Conservation (phyloP, 495 filamentous ascomycete genomes). For the Physcia stellaris region DNA sequence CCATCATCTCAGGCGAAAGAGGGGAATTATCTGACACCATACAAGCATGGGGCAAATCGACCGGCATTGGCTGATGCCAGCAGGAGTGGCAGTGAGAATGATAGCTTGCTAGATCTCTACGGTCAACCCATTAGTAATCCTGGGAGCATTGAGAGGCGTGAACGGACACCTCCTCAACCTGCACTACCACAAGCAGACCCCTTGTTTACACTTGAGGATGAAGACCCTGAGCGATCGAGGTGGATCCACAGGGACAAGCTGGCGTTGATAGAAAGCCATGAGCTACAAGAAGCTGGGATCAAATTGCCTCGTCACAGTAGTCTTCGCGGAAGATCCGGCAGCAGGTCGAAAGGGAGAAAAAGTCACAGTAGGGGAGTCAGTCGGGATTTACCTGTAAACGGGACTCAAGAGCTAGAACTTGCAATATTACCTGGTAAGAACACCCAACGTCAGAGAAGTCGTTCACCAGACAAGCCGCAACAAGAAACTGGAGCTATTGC, state of each 20-base stretch:
- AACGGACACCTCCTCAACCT: conserved; percentile 8
- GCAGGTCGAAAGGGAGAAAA: conserved; percentile 9
- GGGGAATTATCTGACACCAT: conserved; percentile 16
- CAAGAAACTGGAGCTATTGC: conserved; percentile 21
- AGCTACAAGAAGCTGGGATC: conserved; percentile 79
- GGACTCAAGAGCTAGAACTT: conserved; percentile 25
- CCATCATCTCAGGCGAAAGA: too few relatives aligned
- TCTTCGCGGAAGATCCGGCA: conserved; percentile 26
- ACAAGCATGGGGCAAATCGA: conserved; percentile 7
- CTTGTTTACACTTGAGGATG: conserved; percentile 23
- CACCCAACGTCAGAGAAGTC: conserved; percentile 29
- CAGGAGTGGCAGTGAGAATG: conserved; percentile 39
- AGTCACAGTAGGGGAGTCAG: neutral
- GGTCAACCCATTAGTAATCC: conserved; percentile 24
- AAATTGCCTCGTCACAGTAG: conserved; percentile 49
- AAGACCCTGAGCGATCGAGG: conserved; percentile 50
- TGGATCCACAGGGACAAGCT: conserved; percentile 98
- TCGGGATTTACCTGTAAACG: conserved; percentile 12
- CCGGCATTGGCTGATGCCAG: conserved; percentile 36
- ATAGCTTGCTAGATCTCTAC: conserved; percentile 43
- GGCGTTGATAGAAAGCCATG: conserved; percentile 81
- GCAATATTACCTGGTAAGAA: conserved; percentile 23
- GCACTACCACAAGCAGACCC: too few relatives aligned
- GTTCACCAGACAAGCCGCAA: conserved; percentile 31
- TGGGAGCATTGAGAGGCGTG: conserved; percentile 14